A percentile compares a stretch with the other conserved stretches of the same genome.
Conservation (phyloP, 371 early-diverging fungal genomes). For the Haplosporangium sp. region DNA sequence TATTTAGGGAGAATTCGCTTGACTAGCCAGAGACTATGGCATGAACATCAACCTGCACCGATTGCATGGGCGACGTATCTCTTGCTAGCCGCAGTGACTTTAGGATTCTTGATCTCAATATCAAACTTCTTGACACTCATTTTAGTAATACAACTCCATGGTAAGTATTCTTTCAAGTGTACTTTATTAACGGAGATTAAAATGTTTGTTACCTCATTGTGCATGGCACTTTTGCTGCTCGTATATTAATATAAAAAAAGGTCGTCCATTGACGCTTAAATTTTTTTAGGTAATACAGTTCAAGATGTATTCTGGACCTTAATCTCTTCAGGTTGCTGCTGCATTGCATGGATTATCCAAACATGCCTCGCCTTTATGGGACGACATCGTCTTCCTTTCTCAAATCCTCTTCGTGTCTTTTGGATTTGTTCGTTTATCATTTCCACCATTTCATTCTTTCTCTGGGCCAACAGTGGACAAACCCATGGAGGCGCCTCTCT, state of each 20-base stretch:
- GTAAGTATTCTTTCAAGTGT: constrained; percentile 14
- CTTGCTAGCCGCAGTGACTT: constrained; percentile 11
- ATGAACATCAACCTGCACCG: constrained; percentile 15
- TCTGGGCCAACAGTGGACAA: constrained; percentile 18
- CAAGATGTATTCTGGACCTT: constrained; percentile 22
- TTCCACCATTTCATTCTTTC: constrained; percentile 28
- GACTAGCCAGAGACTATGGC: constrained; percentile 27
- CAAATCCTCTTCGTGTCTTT: constrained; percentile 25
- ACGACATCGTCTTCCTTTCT: constrained; percentile 20
- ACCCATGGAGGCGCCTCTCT: not conserved
- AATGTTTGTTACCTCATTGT: not conserved
- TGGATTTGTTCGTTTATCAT: constrained; percentile 38
- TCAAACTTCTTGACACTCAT: constrained; percentile 23
- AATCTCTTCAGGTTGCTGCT: constrained; percentile 30
- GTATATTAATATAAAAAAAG: not conserved
- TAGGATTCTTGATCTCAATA: constrained; percentile 38
- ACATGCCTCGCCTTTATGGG: constrained; percentile 23
- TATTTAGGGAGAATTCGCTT: constrained; percentile 41
- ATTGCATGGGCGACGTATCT: constrained; percentile 16
- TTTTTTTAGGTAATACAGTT: constrained; percentile 17
- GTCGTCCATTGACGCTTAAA: not conserved
- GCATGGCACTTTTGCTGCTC: not conserved
- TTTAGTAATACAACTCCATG: constrained; percentile 15
- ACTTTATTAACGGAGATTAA: constrained; percentile 7
- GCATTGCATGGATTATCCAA: constrained; percentile 39